Percentiles rank a stretch among this genome's conserved stretches.
These are phyloP conservation scores for Oryza glaberrima DNA, from an alignment of 176 grass and related monocot species.

Conservation along the genomic window DNA sequence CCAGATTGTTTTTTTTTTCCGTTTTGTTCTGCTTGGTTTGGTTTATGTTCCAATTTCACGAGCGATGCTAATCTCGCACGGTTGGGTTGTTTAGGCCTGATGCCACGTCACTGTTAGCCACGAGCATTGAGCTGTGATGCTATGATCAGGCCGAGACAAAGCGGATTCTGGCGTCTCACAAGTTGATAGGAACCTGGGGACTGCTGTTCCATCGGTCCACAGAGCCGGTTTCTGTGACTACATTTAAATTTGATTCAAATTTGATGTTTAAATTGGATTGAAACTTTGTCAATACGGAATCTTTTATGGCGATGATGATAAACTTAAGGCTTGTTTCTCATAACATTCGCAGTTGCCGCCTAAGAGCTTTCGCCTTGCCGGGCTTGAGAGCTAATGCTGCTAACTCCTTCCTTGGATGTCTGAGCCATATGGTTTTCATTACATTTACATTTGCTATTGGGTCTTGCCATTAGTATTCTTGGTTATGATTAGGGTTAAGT, in stretches of 20 bases:
- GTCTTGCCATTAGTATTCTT: background rate
- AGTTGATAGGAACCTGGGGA: constrained; percentile 81
- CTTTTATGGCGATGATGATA: constrained; percentile 17
- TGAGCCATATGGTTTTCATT: constrained; percentile 8
- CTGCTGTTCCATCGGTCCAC: constrained; percentile 48
- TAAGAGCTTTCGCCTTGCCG: constrained; percentile 47
- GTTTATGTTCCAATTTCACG: background rate
- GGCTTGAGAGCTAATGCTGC: constrained; percentile 45
- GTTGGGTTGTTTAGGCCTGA: constrained; percentile 21
- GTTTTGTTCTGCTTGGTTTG: background rate
- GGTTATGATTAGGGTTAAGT: too few species aligned
- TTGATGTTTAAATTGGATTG: background rate
- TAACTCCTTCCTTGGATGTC: constrained; percentile 39
- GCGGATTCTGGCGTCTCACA: constrained; percentile 46
- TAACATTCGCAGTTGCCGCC: constrained; percentile 57
- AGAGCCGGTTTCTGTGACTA: constrained; percentile 79
- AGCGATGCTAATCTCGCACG: background rate
- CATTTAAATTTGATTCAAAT: background rate
- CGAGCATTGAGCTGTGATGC: constrained; percentile 58
- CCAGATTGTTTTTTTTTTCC: too few species aligned
- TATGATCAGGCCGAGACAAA: constrained; percentile 68
- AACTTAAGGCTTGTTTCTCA: constrained; percentile 36
- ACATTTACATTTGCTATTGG: background rate
- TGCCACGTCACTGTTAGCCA: constrained; percentile 65
- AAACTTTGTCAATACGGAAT: background rate